These are phyloP conservation scores for Excoecaria agallocha DNA, from an alignment of 345 rosid genomes.

Conservation along the genomic window DNA sequence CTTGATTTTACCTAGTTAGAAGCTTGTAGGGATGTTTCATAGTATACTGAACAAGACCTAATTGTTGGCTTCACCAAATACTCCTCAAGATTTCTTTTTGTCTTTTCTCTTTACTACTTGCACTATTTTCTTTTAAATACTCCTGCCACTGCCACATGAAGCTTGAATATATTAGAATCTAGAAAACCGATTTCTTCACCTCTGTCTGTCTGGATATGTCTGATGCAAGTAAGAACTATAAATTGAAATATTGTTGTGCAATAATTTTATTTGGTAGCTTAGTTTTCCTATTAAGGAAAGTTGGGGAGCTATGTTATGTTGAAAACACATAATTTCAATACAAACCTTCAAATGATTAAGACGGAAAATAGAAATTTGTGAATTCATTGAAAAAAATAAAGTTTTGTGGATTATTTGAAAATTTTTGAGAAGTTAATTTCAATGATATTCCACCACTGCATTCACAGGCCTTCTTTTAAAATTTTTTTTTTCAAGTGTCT, in stretches of 20 bases:
- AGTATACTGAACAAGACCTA: not conserved
- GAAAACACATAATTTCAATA: too few species aligned
- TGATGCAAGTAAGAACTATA: too few species aligned
- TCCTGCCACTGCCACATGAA: not conserved
- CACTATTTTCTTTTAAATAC: not conserved
- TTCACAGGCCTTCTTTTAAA: not conserved
- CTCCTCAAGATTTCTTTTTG: not conserved
- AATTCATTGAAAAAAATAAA: too few species aligned
- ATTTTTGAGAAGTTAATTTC: not conserved
- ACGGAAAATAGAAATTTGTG: too few species aligned
- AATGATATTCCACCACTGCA: not conserved
- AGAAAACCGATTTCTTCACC: not conserved
- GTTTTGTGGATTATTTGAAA: too few species aligned
- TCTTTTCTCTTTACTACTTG: not conserved
- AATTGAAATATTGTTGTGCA: not conserved
- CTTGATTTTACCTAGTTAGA: not conserved
- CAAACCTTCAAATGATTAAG: too few species aligned
- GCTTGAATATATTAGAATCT: not conserved
- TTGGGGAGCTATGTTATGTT: too few species aligned
- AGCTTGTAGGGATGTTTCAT: not conserved
- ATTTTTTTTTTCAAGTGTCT: not conserved
- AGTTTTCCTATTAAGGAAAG: not conserved
- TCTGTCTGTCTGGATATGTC: not conserved
- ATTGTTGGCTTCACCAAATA: not conserved
- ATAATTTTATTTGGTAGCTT: not conserved